Base-by-base conservation (phyloP, 2,329 filamentous ascomycete genomes). In the Alternaria sp. region DNA sequence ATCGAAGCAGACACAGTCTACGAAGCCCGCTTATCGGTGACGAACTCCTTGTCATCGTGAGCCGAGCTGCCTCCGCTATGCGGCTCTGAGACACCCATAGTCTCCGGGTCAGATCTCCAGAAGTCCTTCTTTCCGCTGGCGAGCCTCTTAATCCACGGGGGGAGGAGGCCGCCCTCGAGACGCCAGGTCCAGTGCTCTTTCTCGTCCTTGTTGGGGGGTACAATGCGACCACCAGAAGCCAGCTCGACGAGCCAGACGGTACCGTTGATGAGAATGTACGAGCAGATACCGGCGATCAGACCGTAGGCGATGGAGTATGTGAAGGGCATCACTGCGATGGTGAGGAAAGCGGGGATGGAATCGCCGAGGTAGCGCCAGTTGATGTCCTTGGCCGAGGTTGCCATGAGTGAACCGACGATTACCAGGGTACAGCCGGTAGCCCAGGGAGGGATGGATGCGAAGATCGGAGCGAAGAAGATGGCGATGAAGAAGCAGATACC, bases 261-360 rank as follows among this genome's bases (percentile, higher is more conserved):
- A 0, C 85, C 87, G 81, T 97, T 96, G 80, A 97, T 86, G 67
- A 91, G 76, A 47, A 90, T 90, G 80, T 96, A 96, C 43, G 88
- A 88, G 73, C 90, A 85, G 72, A 96, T 91, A 56, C 93, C 92
- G 2, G 87, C 91, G 70, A 96, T 96, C 15, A 97, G 85, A 51
- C 93, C 93, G 74, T 96, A 92, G 12, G 93, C 92, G 73, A 96
- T 96, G 44, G 89, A 92, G 83, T 96, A 97, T 2, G 91, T 93
- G 81, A 96, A 96, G 0, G 93, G 93, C 93, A 97, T 96, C 64
- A 94, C 82, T 61, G 90, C 88, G 67, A 97, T 91, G 54, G 91
- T 93, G 36, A 96, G 83, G 81, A 96, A 96, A 4, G 93, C 92
- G 0, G 93, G 93, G 23, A 96, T 85, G 1, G 92, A 90, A 77